These are phyloP conservation scores for Saccharomycopsis olivae DNA, from an alignment of 805 yeast genomes.

Conservation along the genomic window DNA sequence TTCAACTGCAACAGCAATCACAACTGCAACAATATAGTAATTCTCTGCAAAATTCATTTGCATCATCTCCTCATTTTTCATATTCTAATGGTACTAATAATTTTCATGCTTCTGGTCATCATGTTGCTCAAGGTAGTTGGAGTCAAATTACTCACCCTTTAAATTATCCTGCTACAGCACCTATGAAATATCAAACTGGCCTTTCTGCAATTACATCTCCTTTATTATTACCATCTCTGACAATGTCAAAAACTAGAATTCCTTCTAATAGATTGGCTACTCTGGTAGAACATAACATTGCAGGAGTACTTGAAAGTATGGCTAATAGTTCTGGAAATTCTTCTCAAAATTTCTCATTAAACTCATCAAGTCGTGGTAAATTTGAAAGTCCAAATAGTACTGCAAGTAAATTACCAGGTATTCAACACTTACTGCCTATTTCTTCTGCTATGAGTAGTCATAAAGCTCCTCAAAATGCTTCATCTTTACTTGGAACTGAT, in stretches of 20 bases:
- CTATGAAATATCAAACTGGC: constrained; percentile 61
- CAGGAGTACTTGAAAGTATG: constrained; percentile 32
- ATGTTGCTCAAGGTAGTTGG: neutral
- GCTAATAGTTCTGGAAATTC: constrained; percentile 25
- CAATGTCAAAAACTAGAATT: constrained; percentile 14
- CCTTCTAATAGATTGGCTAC: constrained; percentile 1
- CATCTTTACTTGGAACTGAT: neutral
- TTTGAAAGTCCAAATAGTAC: neutral
- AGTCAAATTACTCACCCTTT: constrained; percentile 10
- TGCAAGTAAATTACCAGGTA: neutral
- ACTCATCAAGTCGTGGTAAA: neutral
- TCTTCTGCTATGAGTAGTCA: neutral
- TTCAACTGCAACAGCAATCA: neutral
- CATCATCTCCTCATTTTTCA: neutral
- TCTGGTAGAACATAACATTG: constrained; percentile 24
- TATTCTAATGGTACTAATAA: neutral
- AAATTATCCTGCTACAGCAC: constrained; percentile 46
- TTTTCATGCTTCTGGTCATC: neutral
- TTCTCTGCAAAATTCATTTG: neutral
- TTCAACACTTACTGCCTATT: neutral
- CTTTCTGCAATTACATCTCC: constrained; percentile 57
- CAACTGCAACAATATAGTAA: neutral
- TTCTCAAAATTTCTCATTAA: neutral
- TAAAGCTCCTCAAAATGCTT: neutral
- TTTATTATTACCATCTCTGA: constrained; percentile 40